Evolutionary conservation across 1,284 basidiomycete species (phyloP), one percentile per base, ranked within the genome.

Genomic region (Trametes pubescens): DNA sequence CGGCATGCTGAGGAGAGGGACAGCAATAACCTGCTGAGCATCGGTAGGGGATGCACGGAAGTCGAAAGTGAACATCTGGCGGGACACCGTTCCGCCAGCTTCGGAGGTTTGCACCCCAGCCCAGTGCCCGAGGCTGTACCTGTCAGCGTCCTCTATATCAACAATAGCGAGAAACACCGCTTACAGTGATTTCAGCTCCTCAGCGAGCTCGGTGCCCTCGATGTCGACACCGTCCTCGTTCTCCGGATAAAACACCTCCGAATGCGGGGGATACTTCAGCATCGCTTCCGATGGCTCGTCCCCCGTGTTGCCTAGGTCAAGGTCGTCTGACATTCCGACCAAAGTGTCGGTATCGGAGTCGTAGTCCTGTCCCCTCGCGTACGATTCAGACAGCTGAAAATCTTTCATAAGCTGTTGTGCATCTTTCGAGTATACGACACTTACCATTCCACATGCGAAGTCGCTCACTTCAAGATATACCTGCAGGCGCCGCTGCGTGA

Each of bases 401-500:
- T 5, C 0, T 2, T 24, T 5, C 0, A 29, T 54, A 29, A 34
- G 32, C 14, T 21, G 35, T 14, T 16, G 21, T 13, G 6, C n/a
- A 5, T 6, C 3, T 4, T 18, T 1, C 4, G 18, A 29, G 16
- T 29, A 4, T 2, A 26, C 4, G 9, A 34, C 4, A 5, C 69
- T 38, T n/a, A 73, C 71, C 44, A 72, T 65, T 4, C 68, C 72
- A 21, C 62, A 67, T 0, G 71, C 67, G 18, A 64, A 65, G 9
- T 68, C 65, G 26, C 61, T 57, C 29, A 73, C 48, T 49, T 73
- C 71, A 21, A 63, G 63, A 13, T 56, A 40, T 2, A 68, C 59
- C 40, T 59, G 48, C 8, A 72, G 60, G 18, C 69, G 69, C 29
- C 71, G 67, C 43, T 74, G 71, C 18, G 63, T 54, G 57, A 74